A percentile compares a stretch with the other conserved stretches of the same genome.
Conservation (phyloP, 202 grass and related monocot species). For the Alloteropsis angusta region DNA sequence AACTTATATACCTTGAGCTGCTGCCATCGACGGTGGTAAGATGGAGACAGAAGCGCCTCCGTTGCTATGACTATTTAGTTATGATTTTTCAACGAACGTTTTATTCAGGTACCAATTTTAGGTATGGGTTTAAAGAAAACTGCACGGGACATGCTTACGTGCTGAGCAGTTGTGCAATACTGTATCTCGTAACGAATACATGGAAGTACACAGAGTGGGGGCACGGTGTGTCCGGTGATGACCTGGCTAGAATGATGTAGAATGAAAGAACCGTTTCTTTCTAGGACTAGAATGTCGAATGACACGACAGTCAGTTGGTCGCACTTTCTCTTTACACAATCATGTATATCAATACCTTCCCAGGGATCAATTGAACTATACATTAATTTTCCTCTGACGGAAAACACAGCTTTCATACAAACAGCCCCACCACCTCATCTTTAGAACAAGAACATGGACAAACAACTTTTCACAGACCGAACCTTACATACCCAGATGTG, state of each 20-base stretch:
- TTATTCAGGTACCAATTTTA: not conserved
- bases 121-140: no score
- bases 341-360: constrained; percentile 35
- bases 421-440: constrained; percentile 23
- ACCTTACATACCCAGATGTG: constrained; percentile 18
- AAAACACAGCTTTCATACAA: constrained; percentile 41
- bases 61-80: no score
- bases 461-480: constrained; percentile 31
- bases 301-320: constrained; percentile 25
- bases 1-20: not conserved
- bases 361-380: constrained; percentile 44
- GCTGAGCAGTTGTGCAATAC: not conserved
- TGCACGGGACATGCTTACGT: no score
- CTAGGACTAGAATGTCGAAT: constrained; percentile 21
- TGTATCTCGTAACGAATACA: not conserved
- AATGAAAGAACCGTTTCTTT: not conserved
- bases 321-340: constrained; percentile 36
- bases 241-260: not conserved
- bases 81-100: not conserved
- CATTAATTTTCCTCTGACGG: constrained; percentile 36
- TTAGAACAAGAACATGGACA: constrained; percentile 19
- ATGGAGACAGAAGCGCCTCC: not conserved
- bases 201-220: not conserved
- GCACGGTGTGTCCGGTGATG: not conserved
- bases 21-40: not conserved